phyloP scores from a whole-genome alignment of 495 filamentous ascomycete species.

The Xylaria castorea region DNA sequence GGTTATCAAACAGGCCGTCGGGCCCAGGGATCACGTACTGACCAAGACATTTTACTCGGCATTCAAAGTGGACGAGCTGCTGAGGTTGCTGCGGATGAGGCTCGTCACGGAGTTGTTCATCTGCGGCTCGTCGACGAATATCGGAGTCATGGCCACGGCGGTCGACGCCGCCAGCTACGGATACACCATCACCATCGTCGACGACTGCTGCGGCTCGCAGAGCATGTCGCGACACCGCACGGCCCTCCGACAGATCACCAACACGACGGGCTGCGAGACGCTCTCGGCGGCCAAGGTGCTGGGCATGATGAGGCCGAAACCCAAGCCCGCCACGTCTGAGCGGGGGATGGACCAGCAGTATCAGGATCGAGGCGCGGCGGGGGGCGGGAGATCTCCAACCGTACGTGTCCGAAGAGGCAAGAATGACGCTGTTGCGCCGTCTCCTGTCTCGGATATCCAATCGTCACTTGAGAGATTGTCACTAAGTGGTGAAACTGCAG shows the following conservation, averaged over 20 bases:
- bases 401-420: conserved; percentile 80
- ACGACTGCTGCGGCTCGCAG: conserved; percentile 90
- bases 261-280: conserved; percentile 75
- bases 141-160: conserved; percentile 90
- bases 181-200: conserved; percentile 80
- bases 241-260: conserved; percentile 76
- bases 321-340: conserved; percentile 22
- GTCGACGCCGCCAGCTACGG: conserved; percentile 89
- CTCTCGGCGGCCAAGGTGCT: conserved; percentile 65
- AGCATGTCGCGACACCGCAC: conserved; percentile 72
- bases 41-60: conserved; percentile 90
- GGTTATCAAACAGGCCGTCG: conserved; percentile 61
- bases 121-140: conserved; percentile 86
- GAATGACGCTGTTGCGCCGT: conserved; percentile 34
- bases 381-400: conserved; percentile 77
- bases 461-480: conserved; percentile 42
- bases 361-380: conserved; percentile 48
- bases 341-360: conserved; percentile 22
- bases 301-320: conserved; percentile 41
- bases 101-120: conserved; percentile 93
- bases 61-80: conserved; percentile 73
- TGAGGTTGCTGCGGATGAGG: conserved; percentile 72
- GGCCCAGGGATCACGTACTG: conserved; percentile 69
- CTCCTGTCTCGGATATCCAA: conserved; percentile 38
- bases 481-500: conserved; percentile 42